phyloP scores from a whole-genome alignment of 148 eudicot species.

The Amaranthus cruentus region DNA sequence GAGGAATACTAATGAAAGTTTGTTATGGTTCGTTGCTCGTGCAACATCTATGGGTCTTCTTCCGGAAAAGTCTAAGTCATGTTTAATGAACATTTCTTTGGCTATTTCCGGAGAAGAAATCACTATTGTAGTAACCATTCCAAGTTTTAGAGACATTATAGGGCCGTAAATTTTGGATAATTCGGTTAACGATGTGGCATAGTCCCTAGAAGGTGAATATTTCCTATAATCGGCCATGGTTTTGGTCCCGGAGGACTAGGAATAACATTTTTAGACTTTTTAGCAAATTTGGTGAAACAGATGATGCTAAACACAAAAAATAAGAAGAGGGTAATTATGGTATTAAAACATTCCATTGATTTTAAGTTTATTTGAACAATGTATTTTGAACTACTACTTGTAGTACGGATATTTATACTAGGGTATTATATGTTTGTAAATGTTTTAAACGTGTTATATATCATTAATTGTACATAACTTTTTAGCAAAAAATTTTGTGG shows the following conservation, averaged over 20 bases:
- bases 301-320: background rate
- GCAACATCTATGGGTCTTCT: conserved; percentile 1
- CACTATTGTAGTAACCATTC: conserved; percentile 30
- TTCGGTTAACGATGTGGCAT: conserved; percentile 33
- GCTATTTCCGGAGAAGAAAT: conserved; percentile 31
- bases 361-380: too few species aligned
- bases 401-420: too few species aligned
- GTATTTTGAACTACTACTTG: too few species aligned
- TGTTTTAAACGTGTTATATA: too few species aligned
- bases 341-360: conserved; percentile 1
- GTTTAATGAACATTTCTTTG: conserved; percentile 21
- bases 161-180: conserved; percentile 40
- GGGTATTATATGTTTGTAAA: too few species aligned
- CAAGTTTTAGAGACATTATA: conserved; percentile 42
- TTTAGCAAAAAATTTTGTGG: too few species aligned
- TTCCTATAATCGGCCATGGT: conserved; percentile 44
- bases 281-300: background rate
- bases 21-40: background rate
- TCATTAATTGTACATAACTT: too few species aligned
- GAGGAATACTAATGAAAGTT: conserved; percentile 24
- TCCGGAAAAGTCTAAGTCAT: conserved; percentile 25
- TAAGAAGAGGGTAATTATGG: background rate
- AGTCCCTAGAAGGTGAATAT: conserved; percentile 32
- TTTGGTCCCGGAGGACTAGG: conserved; percentile 49
- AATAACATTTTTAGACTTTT: background rate